phyloP scores from a whole-genome alignment of 352 stramenopile genomes.

The Globisporangium radiosum region DNA sequence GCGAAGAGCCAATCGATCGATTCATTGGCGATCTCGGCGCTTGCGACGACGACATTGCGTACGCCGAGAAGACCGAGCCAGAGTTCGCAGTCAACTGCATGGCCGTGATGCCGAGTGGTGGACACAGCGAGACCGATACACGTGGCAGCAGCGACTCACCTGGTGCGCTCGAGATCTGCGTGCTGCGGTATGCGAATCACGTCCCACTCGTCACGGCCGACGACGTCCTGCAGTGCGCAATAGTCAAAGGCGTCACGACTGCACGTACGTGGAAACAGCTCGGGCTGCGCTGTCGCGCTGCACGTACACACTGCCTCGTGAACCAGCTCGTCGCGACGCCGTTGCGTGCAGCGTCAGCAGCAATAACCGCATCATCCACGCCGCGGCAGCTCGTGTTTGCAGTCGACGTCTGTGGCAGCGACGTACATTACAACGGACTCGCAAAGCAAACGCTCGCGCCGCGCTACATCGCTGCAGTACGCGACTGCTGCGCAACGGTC shows the following conservation, averaged over 20 bases:
- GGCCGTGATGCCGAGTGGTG: constrained; percentile 17
- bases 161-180: constrained; percentile 40
- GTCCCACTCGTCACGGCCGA: constrained; percentile 53
- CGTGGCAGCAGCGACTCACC: constrained; percentile 8
- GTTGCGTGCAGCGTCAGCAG: constrained; percentile 13
- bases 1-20: constrained; percentile 46
- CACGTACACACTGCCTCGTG: constrained; percentile 24
- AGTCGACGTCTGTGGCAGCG: constrained; percentile 38
- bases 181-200: constrained; percentile 75
- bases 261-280: constrained; percentile 51
- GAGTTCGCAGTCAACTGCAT: constrained; percentile 38
- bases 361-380: neutral
- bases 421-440: constrained; percentile 24
- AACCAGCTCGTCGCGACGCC: constrained; percentile 39
- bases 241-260: constrained; percentile 31
- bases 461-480: constrained; percentile 30
- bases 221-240: constrained; percentile 50
- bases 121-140: neutral
- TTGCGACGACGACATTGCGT: constrained; percentile 34
- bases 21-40: constrained; percentile 43
- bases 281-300: constrained; percentile 34
- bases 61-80: constrained; percentile 26
- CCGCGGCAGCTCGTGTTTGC: constrained; percentile 31
- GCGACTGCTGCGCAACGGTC: constrained; percentile 31
- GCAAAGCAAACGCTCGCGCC: constrained; percentile 50